Evolutionary conservation across 2,329 filamentous ascomycete genomes (phyloP).

Genomic region (Colletotrichum neosansevieriae): DNA sequence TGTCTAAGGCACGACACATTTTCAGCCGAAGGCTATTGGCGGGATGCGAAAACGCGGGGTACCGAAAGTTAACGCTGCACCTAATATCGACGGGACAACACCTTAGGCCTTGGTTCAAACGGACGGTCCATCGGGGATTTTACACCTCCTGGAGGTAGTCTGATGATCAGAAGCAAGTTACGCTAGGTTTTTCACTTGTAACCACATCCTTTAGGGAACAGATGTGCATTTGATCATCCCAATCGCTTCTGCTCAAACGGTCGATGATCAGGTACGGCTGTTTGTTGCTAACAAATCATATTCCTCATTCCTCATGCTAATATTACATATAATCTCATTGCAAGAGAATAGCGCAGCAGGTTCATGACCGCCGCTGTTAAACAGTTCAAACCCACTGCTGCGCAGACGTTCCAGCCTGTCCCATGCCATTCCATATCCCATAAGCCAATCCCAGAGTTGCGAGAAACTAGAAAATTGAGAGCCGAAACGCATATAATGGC

Average conservation of each 20-base stretch:
- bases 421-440: background rate
- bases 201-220: background rate
- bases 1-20: background rate
- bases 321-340: conserved; percentile 35
- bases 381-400: background rate
- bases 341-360: conserved; percentile 15
- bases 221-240: background rate
- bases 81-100: background rate
- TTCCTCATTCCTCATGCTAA: conserved; percentile 35
- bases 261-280: background rate
- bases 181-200: background rate
- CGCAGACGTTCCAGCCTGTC: conserved; percentile 11
- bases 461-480: conserved; percentile 11
- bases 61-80: conserved; percentile 29
- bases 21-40: conserved; percentile 1
- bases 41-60: conserved; percentile 34
- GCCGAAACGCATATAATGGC: background rate
- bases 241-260: background rate
- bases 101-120: background rate
- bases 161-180: background rate
- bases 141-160: background rate
- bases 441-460: conserved; percentile 12
- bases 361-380: background rate
- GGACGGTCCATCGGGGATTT: background rate
- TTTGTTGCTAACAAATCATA: conserved; percentile 3